Conservation (phyloP, 495 filamentous ascomycete genomes). For the Annulohypoxylon bovei region DNA sequence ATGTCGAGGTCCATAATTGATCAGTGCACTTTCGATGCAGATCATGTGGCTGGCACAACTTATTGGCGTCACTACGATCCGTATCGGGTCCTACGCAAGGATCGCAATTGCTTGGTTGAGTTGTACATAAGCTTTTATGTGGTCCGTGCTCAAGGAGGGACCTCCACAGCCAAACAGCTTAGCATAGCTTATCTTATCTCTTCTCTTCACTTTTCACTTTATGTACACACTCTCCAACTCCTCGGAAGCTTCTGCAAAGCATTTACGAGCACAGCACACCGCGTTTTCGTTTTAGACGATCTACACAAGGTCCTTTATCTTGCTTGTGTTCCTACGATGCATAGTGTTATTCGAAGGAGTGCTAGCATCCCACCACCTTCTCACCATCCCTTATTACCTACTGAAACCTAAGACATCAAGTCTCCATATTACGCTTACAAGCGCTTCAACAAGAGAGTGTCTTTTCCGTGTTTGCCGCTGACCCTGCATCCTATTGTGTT, state of each 20-base stretch:
- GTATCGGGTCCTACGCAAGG: not conserved
- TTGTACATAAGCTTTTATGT: not conserved
- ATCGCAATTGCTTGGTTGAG: not conserved
- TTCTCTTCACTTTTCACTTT: not conserved
- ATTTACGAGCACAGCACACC: constrained; percentile 36
- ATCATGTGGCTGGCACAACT: constrained; percentile 32
- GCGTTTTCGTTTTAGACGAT: constrained; percentile 42
- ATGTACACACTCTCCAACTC: not conserved
- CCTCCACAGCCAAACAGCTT: not conserved
- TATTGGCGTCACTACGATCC: constrained; percentile 19
- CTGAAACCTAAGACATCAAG: not conserved
- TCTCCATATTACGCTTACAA: constrained; percentile 13
- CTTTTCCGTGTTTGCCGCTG: constrained; percentile 29
- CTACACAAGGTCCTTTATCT: constrained; percentile 29
- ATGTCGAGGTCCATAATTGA: too few species aligned
- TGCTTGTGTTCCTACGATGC: constrained; percentile 5
- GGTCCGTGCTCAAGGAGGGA: not conserved
- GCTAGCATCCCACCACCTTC: constrained; percentile 18
- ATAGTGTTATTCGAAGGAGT: constrained; percentile 28
- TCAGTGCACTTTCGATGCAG: constrained; percentile 9
- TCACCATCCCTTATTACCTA: constrained; percentile 11
- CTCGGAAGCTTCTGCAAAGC: constrained; percentile 14
- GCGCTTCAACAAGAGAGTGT: constrained; percentile 13
- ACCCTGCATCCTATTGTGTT: constrained; percentile 9
- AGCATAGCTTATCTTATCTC: constrained; percentile 18